phyloP scores from a whole-genome alignment of 805 yeast genomes.

The Candida chilensis region DNA sequence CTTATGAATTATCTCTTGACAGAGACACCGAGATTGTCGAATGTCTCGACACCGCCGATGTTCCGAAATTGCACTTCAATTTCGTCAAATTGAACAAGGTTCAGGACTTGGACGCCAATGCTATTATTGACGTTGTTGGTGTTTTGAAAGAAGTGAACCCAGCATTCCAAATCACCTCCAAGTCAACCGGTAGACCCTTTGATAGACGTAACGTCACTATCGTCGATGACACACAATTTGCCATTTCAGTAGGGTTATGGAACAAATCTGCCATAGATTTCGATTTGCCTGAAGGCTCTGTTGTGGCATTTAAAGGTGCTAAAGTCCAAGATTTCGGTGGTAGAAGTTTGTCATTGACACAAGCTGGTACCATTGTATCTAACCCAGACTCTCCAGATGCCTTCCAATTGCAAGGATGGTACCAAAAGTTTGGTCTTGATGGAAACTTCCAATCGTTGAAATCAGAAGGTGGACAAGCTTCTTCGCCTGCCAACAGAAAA shows the following conservation, averaged over 20 bases:
- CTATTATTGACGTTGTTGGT: constrained; percentile 81
- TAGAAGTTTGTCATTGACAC: constrained; percentile 71
- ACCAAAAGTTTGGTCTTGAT: constrained; percentile 64
- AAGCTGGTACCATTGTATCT: constrained; percentile 62
- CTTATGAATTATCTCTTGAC: constrained; percentile 79
- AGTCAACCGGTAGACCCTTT: constrained; percentile 81
- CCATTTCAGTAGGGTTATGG: constrained; percentile 83
- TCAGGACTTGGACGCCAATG: constrained; percentile 58
- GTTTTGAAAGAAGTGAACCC: constrained; percentile 73
- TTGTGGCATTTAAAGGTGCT: constrained; percentile 88
- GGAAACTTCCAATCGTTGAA: constrained; percentile 56
- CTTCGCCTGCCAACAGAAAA: constrained; percentile 46
- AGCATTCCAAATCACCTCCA: constrained; percentile 71
- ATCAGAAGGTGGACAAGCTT: constrained; percentile 31
- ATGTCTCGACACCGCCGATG: constrained; percentile 45
- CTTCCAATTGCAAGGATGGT: constrained; percentile 89
- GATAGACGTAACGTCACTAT: constrained; percentile 84
- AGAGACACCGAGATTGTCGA: constrained; percentile 70
- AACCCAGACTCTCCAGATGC: constrained; percentile 91
- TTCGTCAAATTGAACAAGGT: constrained; percentile 64
- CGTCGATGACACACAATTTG: constrained; percentile 77
- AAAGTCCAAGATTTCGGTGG: constrained; percentile 87
- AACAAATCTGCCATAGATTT: constrained; percentile 80
- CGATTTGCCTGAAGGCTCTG: constrained; percentile 61
- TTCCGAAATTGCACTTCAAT: constrained; percentile 74